Conservation (phyloP, 345 rosid genomes). For the Salix suchowensis region DNA sequence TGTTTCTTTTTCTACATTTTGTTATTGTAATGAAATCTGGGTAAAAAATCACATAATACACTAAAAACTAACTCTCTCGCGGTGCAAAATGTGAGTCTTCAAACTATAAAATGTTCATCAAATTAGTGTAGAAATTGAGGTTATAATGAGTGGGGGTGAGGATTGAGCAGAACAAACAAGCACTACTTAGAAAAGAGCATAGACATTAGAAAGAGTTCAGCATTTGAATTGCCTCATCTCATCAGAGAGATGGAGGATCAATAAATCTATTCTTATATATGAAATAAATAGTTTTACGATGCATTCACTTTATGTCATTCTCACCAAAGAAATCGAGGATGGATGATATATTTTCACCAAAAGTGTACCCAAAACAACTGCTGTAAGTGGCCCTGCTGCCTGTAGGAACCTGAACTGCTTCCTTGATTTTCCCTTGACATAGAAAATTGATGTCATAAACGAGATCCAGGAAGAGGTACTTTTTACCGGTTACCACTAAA, state of each 20-base stretch:
- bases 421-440: constrained; percentile 80
- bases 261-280: neutral
- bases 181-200: too few species aligned
- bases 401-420: constrained; percentile 75
- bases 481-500: neutral
- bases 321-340: too few species aligned
- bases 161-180: too few species aligned
- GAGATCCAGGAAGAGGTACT: neutral
- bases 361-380: constrained; percentile 75
- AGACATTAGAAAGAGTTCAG: neutral
- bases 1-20: neutral
- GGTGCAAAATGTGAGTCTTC: too few species aligned
- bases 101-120: too few species aligned
- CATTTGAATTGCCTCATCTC: neutral
- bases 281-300: neutral
- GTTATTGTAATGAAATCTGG: too few species aligned
- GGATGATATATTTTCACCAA: constrained; percentile 44
- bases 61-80: too few species aligned
- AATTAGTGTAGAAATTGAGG: too few species aligned
- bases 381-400: constrained; percentile 95
- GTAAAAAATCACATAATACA: neutral
- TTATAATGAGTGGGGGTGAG: too few species aligned
- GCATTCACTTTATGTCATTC: neutral
- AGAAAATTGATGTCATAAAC: constrained; percentile 20
- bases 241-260: neutral